Evolutionary conservation across 2,329 filamentous ascomycete genomes (phyloP).

Genomic region (Canariomyces notabilis): DNA sequence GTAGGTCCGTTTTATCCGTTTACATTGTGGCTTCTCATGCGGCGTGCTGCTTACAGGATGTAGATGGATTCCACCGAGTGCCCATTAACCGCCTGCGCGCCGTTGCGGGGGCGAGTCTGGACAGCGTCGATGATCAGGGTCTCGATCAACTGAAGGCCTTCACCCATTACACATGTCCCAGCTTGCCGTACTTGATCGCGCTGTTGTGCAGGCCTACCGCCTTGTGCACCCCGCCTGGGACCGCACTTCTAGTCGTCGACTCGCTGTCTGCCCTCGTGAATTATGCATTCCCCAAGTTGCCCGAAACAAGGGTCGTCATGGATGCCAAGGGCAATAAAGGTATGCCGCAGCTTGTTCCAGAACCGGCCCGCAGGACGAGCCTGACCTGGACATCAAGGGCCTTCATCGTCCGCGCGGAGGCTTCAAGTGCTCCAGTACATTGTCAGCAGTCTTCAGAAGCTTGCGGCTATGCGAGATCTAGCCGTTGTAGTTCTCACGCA

Average conservation of each 20-base stretch:
- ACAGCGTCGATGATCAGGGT: conserved; percentile 8
- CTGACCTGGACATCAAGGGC: conserved; percentile 16
- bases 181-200: conserved; percentile 68
- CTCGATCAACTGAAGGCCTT: conserved; percentile 33
- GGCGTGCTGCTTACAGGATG: conserved; percentile 5
- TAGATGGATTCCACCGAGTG: conserved; percentile 45
- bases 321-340: conserved; percentile 39
- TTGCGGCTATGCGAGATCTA: conserved; percentile 67
- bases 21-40: conserved; percentile 13
- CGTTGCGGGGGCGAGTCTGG: conserved; percentile 22
- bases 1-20: conserved; percentile 59
- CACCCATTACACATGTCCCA: conserved; percentile 48
- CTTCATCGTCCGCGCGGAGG: conserved; percentile 24
- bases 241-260: conserved; percentile 71
- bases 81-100: conserved; percentile 34
- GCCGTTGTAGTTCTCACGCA: conserved; percentile 74
- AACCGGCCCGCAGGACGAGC: not conserved
- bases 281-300: conserved; percentile 64
- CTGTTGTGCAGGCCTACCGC: conserved; percentile 64
- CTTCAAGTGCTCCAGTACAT: conserved; percentile 56
- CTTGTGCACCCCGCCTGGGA: conserved; percentile 55
- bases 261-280: conserved; percentile 72
- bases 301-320: conserved; percentile 34
- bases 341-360: conserved; percentile 19
- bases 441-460: conserved; percentile 65